phyloP scores from a whole-genome alignment of 1,284 basidiomycete species.

The Gomphus bonarii region DNA sequence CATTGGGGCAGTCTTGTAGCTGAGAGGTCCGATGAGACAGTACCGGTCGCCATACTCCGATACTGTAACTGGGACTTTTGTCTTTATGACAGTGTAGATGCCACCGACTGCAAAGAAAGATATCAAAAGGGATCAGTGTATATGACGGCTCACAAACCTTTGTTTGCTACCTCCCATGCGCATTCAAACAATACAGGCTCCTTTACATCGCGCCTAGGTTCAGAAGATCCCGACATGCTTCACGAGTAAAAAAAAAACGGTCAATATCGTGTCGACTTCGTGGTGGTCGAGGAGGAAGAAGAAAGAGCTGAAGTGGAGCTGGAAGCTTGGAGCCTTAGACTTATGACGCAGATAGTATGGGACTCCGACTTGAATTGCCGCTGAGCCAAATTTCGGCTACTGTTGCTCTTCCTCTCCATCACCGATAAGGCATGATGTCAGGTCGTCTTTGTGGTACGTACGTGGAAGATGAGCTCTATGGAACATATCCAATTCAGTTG shows the following conservation, averaged over 20 bases:
- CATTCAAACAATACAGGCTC: slow-evolving; percentile 79
- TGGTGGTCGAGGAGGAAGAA: background rate
- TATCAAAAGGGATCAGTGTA: background rate
- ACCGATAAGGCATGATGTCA: background rate
- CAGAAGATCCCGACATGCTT: background rate
- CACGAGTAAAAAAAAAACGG: background rate
- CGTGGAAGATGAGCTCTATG: background rate
- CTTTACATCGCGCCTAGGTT: slow-evolving; percentile 59
- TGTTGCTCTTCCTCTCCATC: background rate
- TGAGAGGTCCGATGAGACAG: slow-evolving; percentile 88
- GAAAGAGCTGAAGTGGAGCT: background rate
- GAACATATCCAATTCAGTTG: background rate
- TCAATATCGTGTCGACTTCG: background rate
- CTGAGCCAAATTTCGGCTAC: background rate
- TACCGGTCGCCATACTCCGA: slow-evolving; percentile 89
- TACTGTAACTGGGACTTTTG: slow-evolving; percentile 96
- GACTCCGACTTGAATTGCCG: background rate
- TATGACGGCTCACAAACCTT: slow-evolving; percentile 26
- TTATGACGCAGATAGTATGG: background rate
- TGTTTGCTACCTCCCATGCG: slow-evolving; percentile 94
- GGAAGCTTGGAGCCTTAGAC: background rate
- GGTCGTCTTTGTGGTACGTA: background rate
- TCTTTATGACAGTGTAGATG: slow-evolving; percentile 99
- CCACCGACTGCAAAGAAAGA: slow-evolving; percentile 62
- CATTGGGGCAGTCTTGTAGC: slow-evolving; percentile 97